Percentiles rank a stretch among this genome's conserved stretches.
Evolutionary conservation across 179 eudicot genomes (phyloP).

Genomic region (Silene coronaria): DNA sequence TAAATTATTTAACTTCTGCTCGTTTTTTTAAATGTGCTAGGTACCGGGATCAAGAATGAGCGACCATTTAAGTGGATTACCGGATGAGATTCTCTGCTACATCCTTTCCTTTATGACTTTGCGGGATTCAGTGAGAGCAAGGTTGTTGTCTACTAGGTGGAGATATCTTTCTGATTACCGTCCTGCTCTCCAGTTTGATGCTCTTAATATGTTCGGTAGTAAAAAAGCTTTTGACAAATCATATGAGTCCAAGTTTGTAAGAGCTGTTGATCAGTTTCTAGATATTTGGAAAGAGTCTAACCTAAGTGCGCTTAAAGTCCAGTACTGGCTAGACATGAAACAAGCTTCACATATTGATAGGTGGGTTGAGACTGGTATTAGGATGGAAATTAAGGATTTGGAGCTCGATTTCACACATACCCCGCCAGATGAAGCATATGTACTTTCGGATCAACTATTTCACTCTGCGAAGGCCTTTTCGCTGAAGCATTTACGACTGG

Average conservation of each 20-base stretch:
- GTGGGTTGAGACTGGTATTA: constrained; percentile 10
- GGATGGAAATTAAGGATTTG: constrained; percentile 9
- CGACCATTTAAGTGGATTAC: constrained; percentile 14
- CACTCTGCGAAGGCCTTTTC: background rate
- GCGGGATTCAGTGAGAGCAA: constrained; percentile 19
- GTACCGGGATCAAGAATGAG: constrained; percentile 1
- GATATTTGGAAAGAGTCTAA: background rate
- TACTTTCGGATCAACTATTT: constrained; percentile 9
- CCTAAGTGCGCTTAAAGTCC: background rate
- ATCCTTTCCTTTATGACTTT: constrained; percentile 13
- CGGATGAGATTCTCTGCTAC: constrained; percentile 12
- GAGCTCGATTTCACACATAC: background rate
- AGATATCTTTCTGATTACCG: constrained; percentile 15
- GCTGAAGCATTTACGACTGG: constrained; percentile 12
- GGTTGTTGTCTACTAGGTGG: constrained; percentile 9
- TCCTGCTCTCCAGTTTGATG: constrained; percentile 6
- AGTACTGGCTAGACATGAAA: background rate
- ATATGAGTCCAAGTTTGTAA: constrained; percentile 5
- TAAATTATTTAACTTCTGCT: background rate
- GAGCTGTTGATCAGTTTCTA: constrained; percentile 14
- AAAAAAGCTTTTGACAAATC: too few species aligned
- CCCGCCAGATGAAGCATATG: background rate
- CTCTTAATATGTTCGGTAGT: constrained; percentile 8
- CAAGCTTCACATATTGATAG: constrained; percentile 13
- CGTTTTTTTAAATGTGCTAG: background rate